phyloP scores from a whole-genome alignment of 139 green algal species.

The Coelastrella sp. region DNA sequence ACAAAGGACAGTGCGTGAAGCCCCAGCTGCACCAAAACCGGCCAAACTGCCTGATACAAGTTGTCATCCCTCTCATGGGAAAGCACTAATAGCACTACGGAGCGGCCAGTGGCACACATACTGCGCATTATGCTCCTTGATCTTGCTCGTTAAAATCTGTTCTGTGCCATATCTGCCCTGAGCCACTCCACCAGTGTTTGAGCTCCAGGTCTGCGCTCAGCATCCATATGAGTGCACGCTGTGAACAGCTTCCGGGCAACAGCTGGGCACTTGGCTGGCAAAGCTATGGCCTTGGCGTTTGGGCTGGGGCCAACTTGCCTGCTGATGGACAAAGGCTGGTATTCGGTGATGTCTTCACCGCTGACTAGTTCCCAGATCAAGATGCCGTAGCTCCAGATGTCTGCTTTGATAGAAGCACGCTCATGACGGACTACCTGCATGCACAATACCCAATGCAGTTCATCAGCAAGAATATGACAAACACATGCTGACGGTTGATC shows the following conservation, averaged over 20 bases:
- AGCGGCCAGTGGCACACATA: no score
- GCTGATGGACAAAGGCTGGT: conserved; percentile 66
- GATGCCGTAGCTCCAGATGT: conserved; percentile 80
- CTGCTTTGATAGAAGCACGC: conserved; percentile 72
- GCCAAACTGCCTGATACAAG: no score
- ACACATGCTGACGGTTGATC: no score
- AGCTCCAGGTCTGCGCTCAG: conserved; percentile 61
- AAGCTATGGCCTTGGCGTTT: conserved; percentile 49
- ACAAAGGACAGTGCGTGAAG: no score
- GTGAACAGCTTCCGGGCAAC: conserved; percentile 48
- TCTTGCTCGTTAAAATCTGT: not conserved
- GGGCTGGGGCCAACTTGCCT: conserved; percentile 41
- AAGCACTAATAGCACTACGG: no score
- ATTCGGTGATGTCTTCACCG: conserved; percentile 68
- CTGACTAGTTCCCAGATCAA: conserved; percentile 78
- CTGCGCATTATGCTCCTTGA: no score
- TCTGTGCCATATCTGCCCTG: conserved; percentile 45
- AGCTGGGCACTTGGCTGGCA: conserved; percentile 41
- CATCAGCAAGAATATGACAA: no score
- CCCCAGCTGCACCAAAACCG: no score
- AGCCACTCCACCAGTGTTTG: conserved; percentile 75
- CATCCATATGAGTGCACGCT: conserved; percentile 55
- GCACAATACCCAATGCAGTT: no score
- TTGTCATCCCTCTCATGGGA: no score
- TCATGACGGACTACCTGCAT: conserved; percentile 74